phyloP scores from a whole-genome alignment of 164 flowering plant species.

The Vitis rupestris region DNA sequence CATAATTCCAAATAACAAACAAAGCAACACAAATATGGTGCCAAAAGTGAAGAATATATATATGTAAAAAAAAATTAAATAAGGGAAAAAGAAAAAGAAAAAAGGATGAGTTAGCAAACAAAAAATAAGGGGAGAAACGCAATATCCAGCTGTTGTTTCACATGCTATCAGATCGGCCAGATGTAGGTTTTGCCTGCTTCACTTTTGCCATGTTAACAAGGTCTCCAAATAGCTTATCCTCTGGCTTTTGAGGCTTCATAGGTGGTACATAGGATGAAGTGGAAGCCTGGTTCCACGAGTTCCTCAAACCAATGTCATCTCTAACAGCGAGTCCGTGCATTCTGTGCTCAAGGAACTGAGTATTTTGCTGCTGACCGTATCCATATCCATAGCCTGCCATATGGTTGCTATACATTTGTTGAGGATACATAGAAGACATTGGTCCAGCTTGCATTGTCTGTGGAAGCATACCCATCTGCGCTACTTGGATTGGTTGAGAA shows the following conservation, averaged over 20 bases:
- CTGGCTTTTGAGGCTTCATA: slow-evolving; percentile 67
- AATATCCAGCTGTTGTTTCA: slow-evolving; percentile 25
- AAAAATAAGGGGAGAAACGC: slow-evolving; percentile 10
- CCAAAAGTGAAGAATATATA: slow-evolving; percentile 7
- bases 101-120: slow-evolving; percentile 12
- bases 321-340: slow-evolving; percentile 72
- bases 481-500: slow-evolving; percentile 42
- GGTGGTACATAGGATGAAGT: slow-evolving; percentile 49
- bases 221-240: slow-evolving; percentile 94
- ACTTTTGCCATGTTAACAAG: slow-evolving; percentile 81
- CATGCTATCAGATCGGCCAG: slow-evolving; percentile 64
- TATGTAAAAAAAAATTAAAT: slow-evolving; percentile 11
- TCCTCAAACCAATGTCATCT: slow-evolving; percentile 45
- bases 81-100: slow-evolving; percentile 4
- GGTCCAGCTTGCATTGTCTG: slow-evolving; percentile 45
- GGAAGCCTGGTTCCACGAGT: slow-evolving; percentile 35
- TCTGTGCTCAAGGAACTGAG: slow-evolving; percentile 53
- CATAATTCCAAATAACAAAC: slow-evolving; percentile 24
- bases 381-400: slow-evolving; percentile 62
- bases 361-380: slow-evolving; percentile 35
- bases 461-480: slow-evolving; percentile 59
- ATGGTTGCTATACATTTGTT: slow-evolving; percentile 62
- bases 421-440: slow-evolving; percentile 47
- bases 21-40: slow-evolving; percentile 10
- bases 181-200: slow-evolving; percentile 52